A percentile compares a stretch with the other conserved stretches of the same genome.
Evolutionary conservation across 2,329 filamentous ascomycete species (phyloP).

Genomic region (Colletotrichum sp.): DNA sequence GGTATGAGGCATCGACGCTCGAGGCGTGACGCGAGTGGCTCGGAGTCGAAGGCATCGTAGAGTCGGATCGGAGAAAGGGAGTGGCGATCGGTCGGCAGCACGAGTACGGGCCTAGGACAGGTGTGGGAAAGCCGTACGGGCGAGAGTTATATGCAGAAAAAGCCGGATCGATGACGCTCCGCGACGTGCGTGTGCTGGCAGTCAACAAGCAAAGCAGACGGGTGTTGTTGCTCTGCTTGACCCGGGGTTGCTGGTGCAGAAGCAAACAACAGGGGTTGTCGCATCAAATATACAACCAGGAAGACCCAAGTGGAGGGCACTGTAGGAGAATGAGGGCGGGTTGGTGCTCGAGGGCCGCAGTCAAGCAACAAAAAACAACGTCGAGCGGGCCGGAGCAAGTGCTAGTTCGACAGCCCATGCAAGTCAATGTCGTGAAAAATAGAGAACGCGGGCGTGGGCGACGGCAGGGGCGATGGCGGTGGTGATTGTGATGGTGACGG

Average conservation of each 20-base stretch:
- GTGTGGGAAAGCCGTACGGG: background rate
- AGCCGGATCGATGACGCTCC: background rate
- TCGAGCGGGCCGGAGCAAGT: background rate
- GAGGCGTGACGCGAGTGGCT: conserved; percentile 65
- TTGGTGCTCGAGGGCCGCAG: background rate
- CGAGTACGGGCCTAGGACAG: background rate
- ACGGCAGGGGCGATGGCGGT: background rate
- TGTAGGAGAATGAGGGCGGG: background rate
- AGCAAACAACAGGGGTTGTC: conserved; percentile 19
- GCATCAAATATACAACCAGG: conserved; percentile 23
- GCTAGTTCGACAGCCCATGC: background rate
- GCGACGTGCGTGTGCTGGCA: background rate
- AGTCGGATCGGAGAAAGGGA: background rate
- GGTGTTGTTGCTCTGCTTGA: conserved; percentile 15
- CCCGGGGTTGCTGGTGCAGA: conserved; percentile 21
- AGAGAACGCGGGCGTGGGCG: background rate
- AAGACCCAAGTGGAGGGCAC: conserved; percentile 3
- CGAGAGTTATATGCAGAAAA: background rate
- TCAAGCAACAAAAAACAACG: conserved; percentile 3
- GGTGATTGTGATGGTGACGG: background rate
- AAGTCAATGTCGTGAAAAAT: background rate
- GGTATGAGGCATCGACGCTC: conserved; percentile 47
- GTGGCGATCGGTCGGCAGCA: background rate
- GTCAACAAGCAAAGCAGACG: background rate
- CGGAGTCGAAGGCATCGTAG: conserved; percentile 54